phyloP scores from a whole-genome alignment of 1,284 basidiomycete genomes.

The Grifola frondosa region DNA sequence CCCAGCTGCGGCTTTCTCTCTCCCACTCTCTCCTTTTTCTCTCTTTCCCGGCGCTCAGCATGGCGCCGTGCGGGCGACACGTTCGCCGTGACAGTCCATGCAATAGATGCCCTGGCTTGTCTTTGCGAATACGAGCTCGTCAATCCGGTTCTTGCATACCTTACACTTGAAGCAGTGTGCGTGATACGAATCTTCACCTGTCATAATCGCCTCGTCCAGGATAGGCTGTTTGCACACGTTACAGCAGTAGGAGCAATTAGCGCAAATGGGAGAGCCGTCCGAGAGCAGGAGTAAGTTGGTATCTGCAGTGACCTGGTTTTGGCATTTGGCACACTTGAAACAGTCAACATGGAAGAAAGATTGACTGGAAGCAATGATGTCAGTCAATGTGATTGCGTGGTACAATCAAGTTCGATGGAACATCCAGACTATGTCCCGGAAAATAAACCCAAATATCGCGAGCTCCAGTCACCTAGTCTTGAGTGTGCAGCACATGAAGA shows the following conservation, averaged over 20 bases:
- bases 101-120: constrained; percentile 98
- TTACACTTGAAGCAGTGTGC: constrained; percentile 98
- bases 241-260: constrained; percentile 96
- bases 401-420: too few relatives aligned
- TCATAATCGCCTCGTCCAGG: constrained; percentile 98
- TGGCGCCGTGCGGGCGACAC: constrained; percentile 93
- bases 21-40: constrained; percentile 58
- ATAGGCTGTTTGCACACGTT: constrained; percentile 90
- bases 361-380: constrained; percentile 47
- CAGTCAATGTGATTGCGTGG: constrained; percentile 9
- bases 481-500: too few relatives aligned
- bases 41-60: constrained; percentile 76
- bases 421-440: neutral
- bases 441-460: too few relatives aligned
- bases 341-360: constrained; percentile 83
- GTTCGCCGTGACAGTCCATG: constrained; percentile 95
- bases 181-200: constrained; percentile 97
- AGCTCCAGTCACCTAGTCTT: too few relatives aligned
- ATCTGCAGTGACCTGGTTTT: constrained; percentile 82
- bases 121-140: constrained; percentile 98
- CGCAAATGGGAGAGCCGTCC: constrained; percentile 96
- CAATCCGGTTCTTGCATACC: constrained; percentile 91
- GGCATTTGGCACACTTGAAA: constrained; percentile 84
- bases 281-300: constrained; percentile 95
- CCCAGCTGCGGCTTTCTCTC: constrained; percentile 21